phyloP scores from a whole-genome alignment of 1,284 basidiomycete species.

The Trichosporon coremiiforme region DNA sequence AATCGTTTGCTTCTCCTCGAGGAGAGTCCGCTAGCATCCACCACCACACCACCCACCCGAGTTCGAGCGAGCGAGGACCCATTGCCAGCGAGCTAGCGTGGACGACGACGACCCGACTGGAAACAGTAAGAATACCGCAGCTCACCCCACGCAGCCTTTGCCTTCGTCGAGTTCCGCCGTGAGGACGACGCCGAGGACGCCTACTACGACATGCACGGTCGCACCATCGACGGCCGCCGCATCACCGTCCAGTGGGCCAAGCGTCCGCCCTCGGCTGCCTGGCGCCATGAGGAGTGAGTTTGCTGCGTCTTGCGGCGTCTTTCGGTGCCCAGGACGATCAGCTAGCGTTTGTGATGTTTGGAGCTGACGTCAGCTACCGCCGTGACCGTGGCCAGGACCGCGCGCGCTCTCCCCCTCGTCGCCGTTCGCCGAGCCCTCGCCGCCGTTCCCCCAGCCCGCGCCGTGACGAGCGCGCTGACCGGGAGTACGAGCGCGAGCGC shows the following conservation, averaged over 20 bases:
- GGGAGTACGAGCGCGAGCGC: constrained; percentile 37
- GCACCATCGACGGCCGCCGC: constrained; percentile 76
- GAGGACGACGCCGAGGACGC: constrained; percentile 83
- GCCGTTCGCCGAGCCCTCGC: constrained; percentile 38
- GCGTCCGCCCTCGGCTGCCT: constrained; percentile 80
- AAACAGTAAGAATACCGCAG: constrained; percentile 9
- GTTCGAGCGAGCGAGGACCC: not conserved
- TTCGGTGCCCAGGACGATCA: not conserved
- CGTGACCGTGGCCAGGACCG: constrained; percentile 48
- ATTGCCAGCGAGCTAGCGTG: constrained; percentile 7
- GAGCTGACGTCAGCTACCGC: constrained; percentile 34
- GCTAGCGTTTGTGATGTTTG: not conserved
- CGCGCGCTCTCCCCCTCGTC: constrained; percentile 24
- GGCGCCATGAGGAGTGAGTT: constrained; percentile 68
- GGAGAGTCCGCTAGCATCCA: constrained; percentile 16
- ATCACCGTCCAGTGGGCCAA: constrained; percentile 89
- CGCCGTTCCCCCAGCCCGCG: constrained; percentile 41
- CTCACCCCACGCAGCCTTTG: constrained; percentile 68
- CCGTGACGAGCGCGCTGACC: constrained; percentile 34
- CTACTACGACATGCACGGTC: constrained; percentile 87
- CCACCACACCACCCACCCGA: not conserved
- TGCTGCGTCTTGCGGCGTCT: no score
- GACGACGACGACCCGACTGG: constrained; percentile 41
- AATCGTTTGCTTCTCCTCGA: constrained; percentile 19
- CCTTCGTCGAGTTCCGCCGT: constrained; percentile 85